Evolutionary conservation across 345 rosid species (phyloP), one percentile per base, ranked within the genome.

Genomic region (Moringa oleifera): DNA sequence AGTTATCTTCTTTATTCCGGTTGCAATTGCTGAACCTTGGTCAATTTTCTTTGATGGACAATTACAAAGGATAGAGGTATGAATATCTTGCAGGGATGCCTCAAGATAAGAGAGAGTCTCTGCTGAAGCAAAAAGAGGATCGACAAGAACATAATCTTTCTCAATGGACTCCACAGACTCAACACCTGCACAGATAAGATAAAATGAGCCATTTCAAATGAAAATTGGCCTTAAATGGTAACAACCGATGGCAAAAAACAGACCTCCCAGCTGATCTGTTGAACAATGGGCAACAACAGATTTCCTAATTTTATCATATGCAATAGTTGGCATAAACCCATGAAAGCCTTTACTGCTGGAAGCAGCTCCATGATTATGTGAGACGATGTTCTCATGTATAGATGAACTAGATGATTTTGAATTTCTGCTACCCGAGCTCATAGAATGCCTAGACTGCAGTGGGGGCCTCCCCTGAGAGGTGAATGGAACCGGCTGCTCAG

Each of bases 131-230:
- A 67, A 78, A 72, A 75, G 85, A 51, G 72, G 73, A 59, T 79
- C 73, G 46, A 89, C 91, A 61, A 86, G 79, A 66, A 89, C 96
- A 66, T 89, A 89, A 31, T 81, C 93, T 61, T 80, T 82, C 77
- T 84, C 96, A 58, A 89, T 84, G 51, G 80, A 83, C 77, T 81
- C 89, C 70, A 75, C 64, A 13, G 80, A 81, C 70, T 81, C 89
- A 72, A 79, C 64, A 72, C 73, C 86, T 81, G 72, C 53, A 69
- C 58, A 58, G 21, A 71, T 22, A 61, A 36, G 49, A 46, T 20
- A 55, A 61, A 67, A 68, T 72, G 46, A 74, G 66, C 25, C 62
- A 61, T 52, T 57, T 56, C n/a, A 45, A 25, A n/a, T 18, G 49
- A 61, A 62, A 7, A 16, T 62, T 22, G 45, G 31, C 28, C 63